Evolutionary conservation across 1,284 basidiomycete species (phyloP).

Genomic region (Moesziomyces aphidis): DNA sequence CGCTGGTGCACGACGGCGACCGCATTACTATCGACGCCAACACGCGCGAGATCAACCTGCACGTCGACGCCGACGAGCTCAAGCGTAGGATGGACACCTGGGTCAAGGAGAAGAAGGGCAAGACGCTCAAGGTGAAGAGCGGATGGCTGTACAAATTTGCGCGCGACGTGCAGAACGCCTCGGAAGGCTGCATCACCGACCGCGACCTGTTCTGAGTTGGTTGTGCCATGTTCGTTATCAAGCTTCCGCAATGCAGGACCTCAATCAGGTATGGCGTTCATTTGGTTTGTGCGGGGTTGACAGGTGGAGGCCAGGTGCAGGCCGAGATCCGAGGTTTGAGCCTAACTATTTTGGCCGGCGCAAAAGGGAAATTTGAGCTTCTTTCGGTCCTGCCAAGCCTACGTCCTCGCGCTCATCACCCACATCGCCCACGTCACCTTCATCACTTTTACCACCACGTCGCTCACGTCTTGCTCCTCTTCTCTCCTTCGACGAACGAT

Average conservation of each 20-base stretch:
- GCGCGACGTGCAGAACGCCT: slow-evolving; percentile 48
- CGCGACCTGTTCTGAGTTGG: slow-evolving; percentile 28
- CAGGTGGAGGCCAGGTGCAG: slow-evolving; percentile 10
- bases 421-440: too few relatives aligned
- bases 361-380: not conserved
- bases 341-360: slow-evolving; percentile 11
- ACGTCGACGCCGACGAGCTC: slow-evolving; percentile 33
- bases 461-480: too few relatives aligned
- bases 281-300: not conserved
- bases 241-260: slow-evolving; percentile 1
- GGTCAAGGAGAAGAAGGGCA: slow-evolving; percentile 38
- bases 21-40: slow-evolving; percentile 78
- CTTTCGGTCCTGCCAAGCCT: not conserved
- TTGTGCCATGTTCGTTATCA: too few relatives aligned
- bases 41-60: slow-evolving; percentile 47
- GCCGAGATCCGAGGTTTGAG: slow-evolving; percentile 24
- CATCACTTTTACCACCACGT: too few relatives aligned
- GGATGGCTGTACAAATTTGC: slow-evolving; percentile 52
- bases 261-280: too few relatives aligned
- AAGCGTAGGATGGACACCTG: slow-evolving; percentile 29
- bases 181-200: slow-evolving; percentile 49
- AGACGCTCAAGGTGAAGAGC: slow-evolving; percentile 36
- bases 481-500: too few relatives aligned
- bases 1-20: slow-evolving; percentile 87
- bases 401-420: not conserved